These are phyloP conservation scores for Nicotiana noctiflora DNA, from an alignment of 257 asterid genomes.

Conservation along the genomic window DNA sequence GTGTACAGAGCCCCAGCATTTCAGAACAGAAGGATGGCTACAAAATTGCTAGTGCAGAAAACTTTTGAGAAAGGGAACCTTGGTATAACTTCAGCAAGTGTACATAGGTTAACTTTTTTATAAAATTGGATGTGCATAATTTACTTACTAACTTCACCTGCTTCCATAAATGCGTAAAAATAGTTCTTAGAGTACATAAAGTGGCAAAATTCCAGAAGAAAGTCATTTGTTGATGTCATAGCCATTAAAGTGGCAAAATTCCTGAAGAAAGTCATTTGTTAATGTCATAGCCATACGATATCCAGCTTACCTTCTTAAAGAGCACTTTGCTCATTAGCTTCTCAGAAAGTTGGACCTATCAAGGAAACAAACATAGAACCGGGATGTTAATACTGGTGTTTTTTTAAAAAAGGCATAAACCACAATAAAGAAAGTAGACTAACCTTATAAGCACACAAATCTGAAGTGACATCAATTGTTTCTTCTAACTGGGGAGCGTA, in stretches of 20 bases:
- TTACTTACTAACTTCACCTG: not conserved
- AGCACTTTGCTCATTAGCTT: conserved; percentile 81
- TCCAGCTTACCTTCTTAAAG: conserved; percentile 71
- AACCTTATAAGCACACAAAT: conserved; percentile 95
- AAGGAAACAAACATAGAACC: conserved; percentile 17
- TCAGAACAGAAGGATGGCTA: not conserved
- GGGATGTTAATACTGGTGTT: conserved; percentile 3
- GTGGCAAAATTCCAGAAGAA: too few species aligned
- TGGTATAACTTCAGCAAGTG: not conserved
- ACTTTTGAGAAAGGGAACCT: not conserved
- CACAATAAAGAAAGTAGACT: conserved; percentile 11
- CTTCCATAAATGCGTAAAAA: not conserved
- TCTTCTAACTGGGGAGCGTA: conserved; percentile 95
- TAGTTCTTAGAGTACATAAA: not conserved
- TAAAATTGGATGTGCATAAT: not conserved
- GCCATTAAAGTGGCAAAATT: too few species aligned
- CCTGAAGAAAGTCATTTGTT: not conserved
- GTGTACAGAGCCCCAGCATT: not conserved
- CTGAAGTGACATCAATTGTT: conserved; percentile 95
- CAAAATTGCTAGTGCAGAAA: not conserved
- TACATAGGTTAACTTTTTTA: not conserved
- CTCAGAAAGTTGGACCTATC: conserved; percentile 92
- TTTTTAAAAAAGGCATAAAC: conserved; percentile 7
- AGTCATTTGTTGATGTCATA: too few species aligned
- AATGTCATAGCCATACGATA: not conserved